Percentiles rank a stretch among this genome's conserved stretches.
Evolutionary conservation across 225 moss, liverwort and hornwort species (phyloP).

Genomic region (Straminergon stramineum): DNA sequence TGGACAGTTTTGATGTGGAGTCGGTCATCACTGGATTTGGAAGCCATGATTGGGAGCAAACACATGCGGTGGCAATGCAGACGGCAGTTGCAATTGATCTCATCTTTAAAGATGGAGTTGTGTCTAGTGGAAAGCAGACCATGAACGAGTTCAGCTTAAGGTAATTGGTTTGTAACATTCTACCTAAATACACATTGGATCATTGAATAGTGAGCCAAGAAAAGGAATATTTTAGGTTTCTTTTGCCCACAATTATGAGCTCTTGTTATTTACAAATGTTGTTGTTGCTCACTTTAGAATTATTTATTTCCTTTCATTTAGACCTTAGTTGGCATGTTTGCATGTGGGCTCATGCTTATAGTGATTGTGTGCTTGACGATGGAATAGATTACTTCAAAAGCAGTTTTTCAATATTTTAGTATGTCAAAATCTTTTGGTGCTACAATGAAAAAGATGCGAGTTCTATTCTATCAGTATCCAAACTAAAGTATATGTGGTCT

Average conservation of each 20-base stretch:
- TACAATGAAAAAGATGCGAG: background rate
- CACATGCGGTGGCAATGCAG: conserved; percentile 20
- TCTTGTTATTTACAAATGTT: background rate
- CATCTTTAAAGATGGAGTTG: conserved; percentile 24
- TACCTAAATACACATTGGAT: background rate
- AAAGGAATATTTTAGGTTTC: background rate
- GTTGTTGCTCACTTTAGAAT: background rate
- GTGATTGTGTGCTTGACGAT: background rate
- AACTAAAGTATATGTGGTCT: background rate
- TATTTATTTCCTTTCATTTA: background rate
- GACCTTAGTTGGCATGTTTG: background rate
- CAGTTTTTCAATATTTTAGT: background rate
- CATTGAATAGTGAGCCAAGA: background rate
- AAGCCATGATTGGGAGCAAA: conserved; percentile 32
- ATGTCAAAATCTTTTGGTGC: background rate
- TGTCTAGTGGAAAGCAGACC: conserved; percentile 24
- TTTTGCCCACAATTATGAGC: background rate
- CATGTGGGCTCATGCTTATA: background rate
- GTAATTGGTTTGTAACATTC: conserved; percentile 1
- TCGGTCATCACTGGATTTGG: conserved; percentile 32
- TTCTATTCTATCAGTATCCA: background rate
- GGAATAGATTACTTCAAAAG: background rate
- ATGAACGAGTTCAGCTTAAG: conserved; percentile 55
- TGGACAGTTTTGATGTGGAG: conserved; percentile 39
- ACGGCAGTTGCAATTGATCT: conserved; percentile 26